Conservation (phyloP, 164 flowering plant genomes). For the Malania oleifera region DNA sequence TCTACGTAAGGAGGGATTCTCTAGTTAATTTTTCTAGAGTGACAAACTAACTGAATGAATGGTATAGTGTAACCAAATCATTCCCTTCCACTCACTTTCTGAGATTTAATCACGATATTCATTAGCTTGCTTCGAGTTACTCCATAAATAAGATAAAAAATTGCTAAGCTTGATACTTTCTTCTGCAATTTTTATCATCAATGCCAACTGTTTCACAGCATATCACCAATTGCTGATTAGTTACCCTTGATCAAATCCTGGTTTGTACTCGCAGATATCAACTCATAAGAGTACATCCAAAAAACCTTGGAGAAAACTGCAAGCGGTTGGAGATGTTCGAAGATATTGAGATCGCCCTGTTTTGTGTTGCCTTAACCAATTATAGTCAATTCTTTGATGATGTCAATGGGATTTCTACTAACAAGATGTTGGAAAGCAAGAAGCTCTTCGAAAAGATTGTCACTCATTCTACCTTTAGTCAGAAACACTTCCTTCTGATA, state of each 20-base stretch:
- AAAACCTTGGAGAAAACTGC: slow-evolving; percentile 33
- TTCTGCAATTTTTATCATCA: too few relatives aligned
- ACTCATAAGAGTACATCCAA: slow-evolving; percentile 37
- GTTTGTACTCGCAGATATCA: slow-evolving; percentile 29
- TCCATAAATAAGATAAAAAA: too few relatives aligned
- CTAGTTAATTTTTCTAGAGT: too few relatives aligned
- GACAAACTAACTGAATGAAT: too few relatives aligned
- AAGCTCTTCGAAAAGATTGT: slow-evolving; percentile 31
- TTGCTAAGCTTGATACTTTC: too few relatives aligned
- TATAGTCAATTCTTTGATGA: slow-evolving; percentile 21
- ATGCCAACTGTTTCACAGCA: too few relatives aligned
- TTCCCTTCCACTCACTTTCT: too few relatives aligned
- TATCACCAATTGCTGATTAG: too few relatives aligned
- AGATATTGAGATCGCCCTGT: slow-evolving; percentile 25
- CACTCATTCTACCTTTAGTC: slow-evolving; percentile 21
- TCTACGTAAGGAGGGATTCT: too few relatives aligned
- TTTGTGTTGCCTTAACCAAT: slow-evolving; percentile 31
- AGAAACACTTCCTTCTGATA: slow-evolving; percentile 31
- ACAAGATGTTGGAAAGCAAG: slow-evolving; percentile 38
- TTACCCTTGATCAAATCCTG: not conserved
- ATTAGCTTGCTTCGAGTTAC: too few relatives aligned
- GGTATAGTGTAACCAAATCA: too few relatives aligned
- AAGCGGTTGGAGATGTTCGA: slow-evolving; percentile 44
- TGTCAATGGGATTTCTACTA: slow-evolving; percentile 15
- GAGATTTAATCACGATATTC: too few relatives aligned